Conservation (phyloP, 805 yeast genomes). For the Metschnikowia baotianmanensis region DNA sequence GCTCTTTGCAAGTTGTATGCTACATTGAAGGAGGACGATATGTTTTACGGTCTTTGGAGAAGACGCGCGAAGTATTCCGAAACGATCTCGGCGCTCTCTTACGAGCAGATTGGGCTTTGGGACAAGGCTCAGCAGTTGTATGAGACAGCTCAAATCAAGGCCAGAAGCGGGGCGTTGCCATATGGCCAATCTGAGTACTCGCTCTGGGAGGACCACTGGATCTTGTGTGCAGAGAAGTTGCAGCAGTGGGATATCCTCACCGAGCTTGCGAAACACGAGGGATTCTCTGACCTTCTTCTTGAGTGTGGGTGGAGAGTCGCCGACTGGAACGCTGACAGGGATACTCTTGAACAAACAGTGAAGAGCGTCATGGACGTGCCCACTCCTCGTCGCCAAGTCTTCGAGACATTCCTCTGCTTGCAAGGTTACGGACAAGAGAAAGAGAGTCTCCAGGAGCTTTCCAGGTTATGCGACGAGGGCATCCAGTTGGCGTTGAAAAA, state of each 20-base stretch:
- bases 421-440: constrained; percentile 93
- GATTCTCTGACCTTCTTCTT: constrained; percentile 88
- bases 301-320: constrained; percentile 99
- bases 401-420: constrained; percentile 88
- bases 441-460: constrained; percentile 79
- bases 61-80: constrained; percentile 92
- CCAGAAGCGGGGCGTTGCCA: constrained; percentile 91
- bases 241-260: constrained; percentile 98
- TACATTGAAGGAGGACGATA: constrained; percentile 86
- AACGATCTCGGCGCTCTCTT: constrained; percentile 88
- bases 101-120: constrained; percentile 95
- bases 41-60: constrained; percentile 98
- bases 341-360: constrained; percentile 90
- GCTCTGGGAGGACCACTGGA: constrained; percentile 99
- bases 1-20: constrained; percentile 89
- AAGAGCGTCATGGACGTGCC: constrained; percentile 98
- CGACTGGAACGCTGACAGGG: constrained; percentile 95
- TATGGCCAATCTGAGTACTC: constrained; percentile 94
- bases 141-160: constrained; percentile 95
- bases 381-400: constrained; percentile 93
- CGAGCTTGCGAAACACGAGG: constrained; percentile 96
- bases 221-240: constrained; percentile 90
- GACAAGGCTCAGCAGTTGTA: constrained; percentile 90
- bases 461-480: constrained; percentile 91
- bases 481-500: constrained; percentile 87